phyloP scores from a whole-genome alignment of 768 basidiomycete species.

The Mycena leptocephala region DNA sequence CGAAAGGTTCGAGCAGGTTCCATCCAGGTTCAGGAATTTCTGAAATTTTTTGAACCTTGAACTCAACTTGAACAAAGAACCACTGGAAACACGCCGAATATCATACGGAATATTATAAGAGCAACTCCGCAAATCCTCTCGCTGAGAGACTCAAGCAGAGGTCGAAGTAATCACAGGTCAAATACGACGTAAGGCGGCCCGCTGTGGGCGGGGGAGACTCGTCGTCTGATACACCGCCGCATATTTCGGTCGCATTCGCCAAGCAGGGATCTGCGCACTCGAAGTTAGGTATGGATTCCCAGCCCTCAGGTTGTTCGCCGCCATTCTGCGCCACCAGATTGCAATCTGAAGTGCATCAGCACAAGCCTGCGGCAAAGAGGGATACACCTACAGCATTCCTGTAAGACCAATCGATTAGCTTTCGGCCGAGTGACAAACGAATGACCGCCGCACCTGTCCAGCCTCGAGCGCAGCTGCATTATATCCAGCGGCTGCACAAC shows the following conservation, averaged over 20 bases:
- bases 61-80: no score
- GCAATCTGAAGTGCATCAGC: neutral
- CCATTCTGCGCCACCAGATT: neutral
- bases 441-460: constrained; percentile 38
- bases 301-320: constrained; percentile 20
- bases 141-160: no score
- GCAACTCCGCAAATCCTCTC: no score
- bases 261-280: constrained; percentile 37
- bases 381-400: constrained; percentile 2
- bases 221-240: no score
- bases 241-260: constrained; percentile 35
- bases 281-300: constrained; percentile 24
- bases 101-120: no score
- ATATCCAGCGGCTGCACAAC: constrained; percentile 33
- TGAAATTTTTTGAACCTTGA: no score
- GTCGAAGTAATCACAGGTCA: no score
- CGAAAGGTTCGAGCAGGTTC: no score
- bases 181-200: no score
- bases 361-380: neutral
- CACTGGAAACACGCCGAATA: no score
- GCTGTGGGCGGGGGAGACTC: no score
- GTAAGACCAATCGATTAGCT: neutral
- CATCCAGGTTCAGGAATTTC: no score
- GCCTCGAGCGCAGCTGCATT: constrained; percentile 37
- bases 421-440: neutral